Evolutionary conservation across 331 rosid species (phyloP).

Genomic region (Malus hybrid): DNA sequence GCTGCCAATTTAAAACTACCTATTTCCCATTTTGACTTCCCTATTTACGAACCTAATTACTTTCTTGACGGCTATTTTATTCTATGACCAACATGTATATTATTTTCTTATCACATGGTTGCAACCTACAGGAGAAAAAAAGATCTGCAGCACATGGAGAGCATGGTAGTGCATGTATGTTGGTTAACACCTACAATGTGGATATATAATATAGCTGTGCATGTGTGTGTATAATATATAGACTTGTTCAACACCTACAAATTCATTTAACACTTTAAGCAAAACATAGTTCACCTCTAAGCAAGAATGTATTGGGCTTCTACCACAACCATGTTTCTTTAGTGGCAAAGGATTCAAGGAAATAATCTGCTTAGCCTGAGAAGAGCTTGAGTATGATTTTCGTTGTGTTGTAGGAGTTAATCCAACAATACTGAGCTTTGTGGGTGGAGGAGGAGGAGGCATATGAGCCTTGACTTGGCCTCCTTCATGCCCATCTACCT

Average conservation of each 20-base stretch:
- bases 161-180: not conserved
- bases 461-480: slow-evolving; percentile 54
- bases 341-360: slow-evolving; percentile 89
- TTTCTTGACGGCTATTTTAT: not conserved
- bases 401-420: slow-evolving; percentile 77
- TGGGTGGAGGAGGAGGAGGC: slow-evolving; percentile 40
- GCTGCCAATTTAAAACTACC: not conserved
- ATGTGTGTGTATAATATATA: not conserved
- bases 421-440: slow-evolving; percentile 67
- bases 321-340: slow-evolving; percentile 93
- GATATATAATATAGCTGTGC: not conserved
- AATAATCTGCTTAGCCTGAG: slow-evolving; percentile 87
- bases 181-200: not conserved
- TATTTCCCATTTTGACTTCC: not conserved
- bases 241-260: not conserved
- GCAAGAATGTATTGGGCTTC: slow-evolving; percentile 77
- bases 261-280: not conserved
- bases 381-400: slow-evolving; percentile 72
- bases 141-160: not conserved
- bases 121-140: not conserved
- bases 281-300: slow-evolving; percentile 61
- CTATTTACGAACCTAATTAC: not conserved
- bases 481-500: slow-evolving; percentile 61
- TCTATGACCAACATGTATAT: not conserved
- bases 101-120: not conserved